Evolutionary conservation across 164 flowering plant genomes (phyloP).

Genomic region (Nymphaea colorata): DNA sequence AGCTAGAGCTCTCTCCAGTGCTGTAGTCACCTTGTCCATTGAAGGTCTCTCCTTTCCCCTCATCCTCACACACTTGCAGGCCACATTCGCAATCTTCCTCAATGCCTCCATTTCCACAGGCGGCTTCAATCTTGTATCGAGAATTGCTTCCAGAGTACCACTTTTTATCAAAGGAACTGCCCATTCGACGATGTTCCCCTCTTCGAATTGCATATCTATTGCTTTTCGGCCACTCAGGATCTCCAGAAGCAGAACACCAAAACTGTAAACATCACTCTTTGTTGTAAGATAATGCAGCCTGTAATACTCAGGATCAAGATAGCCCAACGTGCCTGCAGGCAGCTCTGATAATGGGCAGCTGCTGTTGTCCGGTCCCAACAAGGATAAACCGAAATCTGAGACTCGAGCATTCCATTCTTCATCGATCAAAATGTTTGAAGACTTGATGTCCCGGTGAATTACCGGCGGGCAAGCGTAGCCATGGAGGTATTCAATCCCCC

Average conservation of each 20-base stretch:
- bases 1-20: conserved; percentile 73
- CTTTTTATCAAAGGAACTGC: conserved; percentile 84
- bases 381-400: conserved; percentile 89
- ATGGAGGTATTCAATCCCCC: conserved; percentile 90
- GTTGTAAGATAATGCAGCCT: conserved; percentile 94
- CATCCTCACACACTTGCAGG: conserved; percentile 88
- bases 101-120: conserved; percentile 65
- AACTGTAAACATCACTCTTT: conserved; percentile 91
- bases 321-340: conserved; percentile 93
- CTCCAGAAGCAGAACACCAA: conserved; percentile 82
- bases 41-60: conserved; percentile 95
- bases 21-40: conserved; percentile 92
- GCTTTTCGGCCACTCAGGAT: conserved; percentile 86
- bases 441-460: conserved; percentile 88
- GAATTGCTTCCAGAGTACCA: conserved; percentile 44
- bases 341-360: conserved; percentile 83
- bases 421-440: conserved; percentile 90
- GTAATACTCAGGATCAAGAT: conserved; percentile 95
- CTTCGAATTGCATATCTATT: conserved; percentile 80
- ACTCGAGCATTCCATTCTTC: conserved; percentile 95
- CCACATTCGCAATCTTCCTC: conserved; percentile 64
- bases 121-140: conserved; percentile 62
- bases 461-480: conserved; percentile 98
- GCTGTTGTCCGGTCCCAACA: conserved; percentile 81
- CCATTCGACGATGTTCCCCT: conserved; percentile 94